Evolutionary conservation across 2,329 filamentous ascomycete genomes (phyloP), one percentile per base, ranked within the genome.

Genomic region (Alternaria sp.): DNA sequence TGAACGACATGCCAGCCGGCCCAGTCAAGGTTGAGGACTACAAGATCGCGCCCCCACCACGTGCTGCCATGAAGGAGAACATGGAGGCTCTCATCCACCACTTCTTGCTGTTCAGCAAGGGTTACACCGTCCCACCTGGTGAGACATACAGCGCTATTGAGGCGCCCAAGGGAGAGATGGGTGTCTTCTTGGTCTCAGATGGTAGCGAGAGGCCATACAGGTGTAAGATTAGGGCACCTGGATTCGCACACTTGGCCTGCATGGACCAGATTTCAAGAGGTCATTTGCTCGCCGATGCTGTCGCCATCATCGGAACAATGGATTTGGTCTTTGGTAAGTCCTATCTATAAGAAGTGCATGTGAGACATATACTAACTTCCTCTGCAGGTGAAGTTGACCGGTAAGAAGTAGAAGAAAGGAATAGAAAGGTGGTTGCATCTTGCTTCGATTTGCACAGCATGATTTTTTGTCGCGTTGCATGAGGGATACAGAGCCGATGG

Each of bases 101-200:
- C 86, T 99, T 99, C 88, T 85, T 99, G 71, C 90, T 99, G 58
- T 99, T 95, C 86, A 98, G 94, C 82, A 99, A 99, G 88, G 96
- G 96, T 63, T 99, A 99, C 83, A 88, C 93, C 47, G 96, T 99
- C 5, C 96, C 96, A 46, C 96, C 96, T 8, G 96, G 96, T 67
- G 96, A 99, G 87, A 99, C 96, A 6, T 99, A 99, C 87, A 94
- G 91, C 50, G 95, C 92, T 66, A 99, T 99, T 70, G 96, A 99
- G 86, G 96, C 96, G n/a, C 96, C 96, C 65, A 99, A 99, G 90
- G 96, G 96, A 75, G 96, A 99, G 86, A 99, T 99, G 96, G 96
- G 92, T 80, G 96, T 99, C 47, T 99, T 92, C 80, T 84, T 99
- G 55, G 96, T 99, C 76, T 97, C 92, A 79, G 96, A 99, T 79